phyloP scores from a whole-genome alignment of 306 rosid species.

The Gastrolobium bilobum region DNA sequence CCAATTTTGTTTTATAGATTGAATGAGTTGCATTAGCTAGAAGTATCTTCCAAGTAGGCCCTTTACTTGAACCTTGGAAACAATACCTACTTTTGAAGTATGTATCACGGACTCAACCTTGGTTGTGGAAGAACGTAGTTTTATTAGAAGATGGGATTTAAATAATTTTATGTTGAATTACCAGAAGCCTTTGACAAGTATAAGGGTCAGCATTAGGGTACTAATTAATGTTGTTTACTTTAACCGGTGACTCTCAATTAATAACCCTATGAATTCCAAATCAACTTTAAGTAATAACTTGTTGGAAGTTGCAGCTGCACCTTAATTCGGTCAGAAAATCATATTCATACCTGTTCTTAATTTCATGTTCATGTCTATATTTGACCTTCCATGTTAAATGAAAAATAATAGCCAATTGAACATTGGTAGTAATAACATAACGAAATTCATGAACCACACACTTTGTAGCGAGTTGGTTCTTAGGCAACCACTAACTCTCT shows the following conservation, averaged over 20 bases:
- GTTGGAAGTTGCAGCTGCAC: slow-evolving; percentile 12
- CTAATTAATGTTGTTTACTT: slow-evolving; percentile 29
- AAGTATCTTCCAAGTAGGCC: neutral
- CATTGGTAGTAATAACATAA: neutral
- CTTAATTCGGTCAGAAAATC: slow-evolving; percentile 42
- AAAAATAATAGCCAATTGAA: neutral
- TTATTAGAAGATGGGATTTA: slow-evolving; percentile 15
- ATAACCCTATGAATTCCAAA: slow-evolving; percentile 27
- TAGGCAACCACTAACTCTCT: neutral
- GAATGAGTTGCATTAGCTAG: slow-evolving; percentile 21
- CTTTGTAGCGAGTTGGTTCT: slow-evolving; percentile 20
- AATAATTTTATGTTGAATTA: slow-evolving; percentile 28
- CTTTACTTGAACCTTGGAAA: slow-evolving; percentile 30
- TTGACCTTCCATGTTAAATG: slow-evolving; percentile 41
- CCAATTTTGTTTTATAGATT: slow-evolving; percentile 9
- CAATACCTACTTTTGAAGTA: slow-evolving; percentile 18
- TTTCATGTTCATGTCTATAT: neutral
- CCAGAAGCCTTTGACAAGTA: slow-evolving; percentile 42
- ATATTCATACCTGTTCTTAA: neutral
- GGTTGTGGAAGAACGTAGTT: slow-evolving; percentile 26
- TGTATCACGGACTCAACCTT: slow-evolving; percentile 1
- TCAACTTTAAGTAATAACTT: slow-evolving; percentile 27
- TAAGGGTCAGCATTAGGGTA: slow-evolving; percentile 21
- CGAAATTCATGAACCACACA: slow-evolving; percentile 45
- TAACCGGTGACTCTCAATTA: slow-evolving; percentile 15